These are phyloP conservation scores for Acanthamoeba triangularis DNA, from an alignment of 208 protist species.

Conservation along the genomic window DNA sequence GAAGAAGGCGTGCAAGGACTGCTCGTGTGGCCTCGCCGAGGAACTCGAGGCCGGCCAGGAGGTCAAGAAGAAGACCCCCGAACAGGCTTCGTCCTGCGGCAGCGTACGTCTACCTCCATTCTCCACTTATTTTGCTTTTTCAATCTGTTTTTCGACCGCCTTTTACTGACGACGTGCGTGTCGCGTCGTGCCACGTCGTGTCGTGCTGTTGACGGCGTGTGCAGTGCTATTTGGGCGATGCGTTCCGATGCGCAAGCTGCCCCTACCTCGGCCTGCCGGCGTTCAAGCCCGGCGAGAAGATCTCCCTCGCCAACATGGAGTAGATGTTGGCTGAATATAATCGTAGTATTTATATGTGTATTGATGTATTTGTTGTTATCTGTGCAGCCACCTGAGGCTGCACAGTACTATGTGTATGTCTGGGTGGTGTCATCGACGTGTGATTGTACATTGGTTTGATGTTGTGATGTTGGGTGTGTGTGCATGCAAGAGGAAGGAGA, in stretches of 20 bases:
- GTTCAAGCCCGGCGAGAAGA: constrained; percentile 83
- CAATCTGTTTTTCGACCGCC: no score
- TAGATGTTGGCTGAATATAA: neutral
- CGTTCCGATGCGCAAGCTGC: constrained; percentile 85
- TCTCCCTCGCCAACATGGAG: constrained; percentile 40
- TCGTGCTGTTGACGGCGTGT: neutral
- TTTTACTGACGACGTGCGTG: neutral
- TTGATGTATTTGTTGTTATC: no score
- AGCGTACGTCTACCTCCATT: neutral
- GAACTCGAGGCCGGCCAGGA: constrained; percentile 9
- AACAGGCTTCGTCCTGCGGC: neutral
- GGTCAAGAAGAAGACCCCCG: neutral
- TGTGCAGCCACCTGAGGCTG: no score
- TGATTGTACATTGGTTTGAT: neutral
- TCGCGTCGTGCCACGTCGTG: neutral
- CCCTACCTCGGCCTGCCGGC: constrained; percentile 85
- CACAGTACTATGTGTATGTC: no score
- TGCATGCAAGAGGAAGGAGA: neutral
- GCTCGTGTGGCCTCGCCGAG: constrained; percentile 81
- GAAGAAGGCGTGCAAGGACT: constrained; percentile 83
- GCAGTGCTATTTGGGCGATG: constrained; percentile 84
- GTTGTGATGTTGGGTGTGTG: no score
- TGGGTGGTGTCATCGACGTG: neutral
- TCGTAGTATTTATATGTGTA: no score
- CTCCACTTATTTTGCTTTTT: neutral